phyloP scores from a whole-genome alignment of 2,329 filamentous ascomycete species.

The Diaporthe sp. region DNA sequence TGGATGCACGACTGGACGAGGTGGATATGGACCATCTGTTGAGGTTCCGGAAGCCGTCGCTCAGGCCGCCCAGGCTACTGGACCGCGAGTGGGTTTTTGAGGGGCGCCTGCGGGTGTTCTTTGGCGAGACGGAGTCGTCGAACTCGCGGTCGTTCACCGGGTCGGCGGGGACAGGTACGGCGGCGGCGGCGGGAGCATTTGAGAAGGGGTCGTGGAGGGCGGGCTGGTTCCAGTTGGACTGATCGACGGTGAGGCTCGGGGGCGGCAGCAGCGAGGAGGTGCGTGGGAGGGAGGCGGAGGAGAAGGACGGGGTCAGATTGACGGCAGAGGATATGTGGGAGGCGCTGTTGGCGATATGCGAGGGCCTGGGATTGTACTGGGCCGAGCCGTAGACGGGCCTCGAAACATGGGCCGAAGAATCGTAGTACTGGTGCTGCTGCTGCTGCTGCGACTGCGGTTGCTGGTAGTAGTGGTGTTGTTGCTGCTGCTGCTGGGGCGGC shows the following conservation, averaged over 20 bases:
- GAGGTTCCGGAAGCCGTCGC: conserved; percentile 60
- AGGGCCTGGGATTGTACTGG: conserved; percentile 21
- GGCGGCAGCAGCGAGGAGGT: conserved; percentile 60
- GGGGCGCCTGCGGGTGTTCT: conserved; percentile 34
- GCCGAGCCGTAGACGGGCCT: conserved; percentile 35
- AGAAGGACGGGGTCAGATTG: conserved; percentile 43
- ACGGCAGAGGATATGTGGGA: conserved; percentile 39
- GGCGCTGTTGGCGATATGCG: conserved; percentile 36
- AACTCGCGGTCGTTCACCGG: conserved; percentile 39
- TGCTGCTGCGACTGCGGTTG: conserved; percentile 26
- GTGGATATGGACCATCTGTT: conserved; percentile 68
- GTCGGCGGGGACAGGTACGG: conserved; percentile 27
- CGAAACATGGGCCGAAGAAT: conserved; percentile 31
- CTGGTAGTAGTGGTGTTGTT: conserved; percentile 15
- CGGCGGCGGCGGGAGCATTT: background rate
- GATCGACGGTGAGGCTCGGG: conserved; percentile 47
- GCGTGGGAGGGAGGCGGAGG: conserved; percentile 52
- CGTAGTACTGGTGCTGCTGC: conserved; percentile 7
- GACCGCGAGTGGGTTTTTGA: conserved; percentile 51
- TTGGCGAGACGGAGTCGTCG: conserved; percentile 42
- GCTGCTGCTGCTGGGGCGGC: conserved; percentile 14
- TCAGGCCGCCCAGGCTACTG: conserved; percentile 51
- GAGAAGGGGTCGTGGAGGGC: conserved; percentile 43
- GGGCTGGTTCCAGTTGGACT: conserved; percentile 32
- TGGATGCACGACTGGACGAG: conserved; percentile 60